phyloP scores from a whole-genome alignment of 768 basidiomycete species.

The Botryobasidium botryosum region DNA sequence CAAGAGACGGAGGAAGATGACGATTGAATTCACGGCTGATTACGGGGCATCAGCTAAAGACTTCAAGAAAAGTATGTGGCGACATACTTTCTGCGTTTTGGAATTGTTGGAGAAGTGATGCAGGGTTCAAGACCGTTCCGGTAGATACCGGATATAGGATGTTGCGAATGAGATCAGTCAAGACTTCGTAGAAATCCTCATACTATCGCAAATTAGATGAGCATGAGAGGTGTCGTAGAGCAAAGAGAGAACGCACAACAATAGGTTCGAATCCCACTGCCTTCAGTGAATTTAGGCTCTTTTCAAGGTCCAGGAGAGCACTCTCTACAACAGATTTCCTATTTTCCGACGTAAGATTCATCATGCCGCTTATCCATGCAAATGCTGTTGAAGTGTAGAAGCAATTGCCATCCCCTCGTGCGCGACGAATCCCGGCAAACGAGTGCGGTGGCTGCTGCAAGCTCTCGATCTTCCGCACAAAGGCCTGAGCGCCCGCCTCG shows the following conservation, averaged over 20 bases:
- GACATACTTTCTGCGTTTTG: constrained; percentile 33
- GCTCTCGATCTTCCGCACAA: constrained; percentile 62
- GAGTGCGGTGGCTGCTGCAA: constrained; percentile 44
- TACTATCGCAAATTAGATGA: constrained; percentile 14
- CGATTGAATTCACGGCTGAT: constrained; percentile 52
- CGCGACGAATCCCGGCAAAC: constrained; percentile 47
- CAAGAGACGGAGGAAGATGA: constrained; percentile 63
- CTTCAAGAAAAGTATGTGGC: neutral
- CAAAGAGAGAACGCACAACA: constrained; percentile 31
- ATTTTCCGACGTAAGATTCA: constrained; percentile 27
- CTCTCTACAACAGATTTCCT: constrained; percentile 29
- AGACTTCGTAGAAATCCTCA: constrained; percentile 51
- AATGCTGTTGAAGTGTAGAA: constrained; percentile 83
- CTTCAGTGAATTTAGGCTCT: constrained; percentile 34
- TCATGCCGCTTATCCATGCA: constrained; percentile 58
- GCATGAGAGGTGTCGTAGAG: constrained; percentile 12
- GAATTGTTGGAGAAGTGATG: constrained; percentile 33
- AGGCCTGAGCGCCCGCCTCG: constrained; percentile 15
- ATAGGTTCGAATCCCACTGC: constrained; percentile 43
- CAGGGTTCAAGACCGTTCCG: constrained; percentile 23
- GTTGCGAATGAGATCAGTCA: constrained; percentile 33
- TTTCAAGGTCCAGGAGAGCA: constrained; percentile 35
- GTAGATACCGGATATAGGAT: constrained; percentile 25
- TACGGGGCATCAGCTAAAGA: neutral
- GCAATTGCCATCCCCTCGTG: constrained; percentile 65